phyloP scores from a whole-genome alignment of 768 basidiomycete species.

The Mycena floridula region DNA sequence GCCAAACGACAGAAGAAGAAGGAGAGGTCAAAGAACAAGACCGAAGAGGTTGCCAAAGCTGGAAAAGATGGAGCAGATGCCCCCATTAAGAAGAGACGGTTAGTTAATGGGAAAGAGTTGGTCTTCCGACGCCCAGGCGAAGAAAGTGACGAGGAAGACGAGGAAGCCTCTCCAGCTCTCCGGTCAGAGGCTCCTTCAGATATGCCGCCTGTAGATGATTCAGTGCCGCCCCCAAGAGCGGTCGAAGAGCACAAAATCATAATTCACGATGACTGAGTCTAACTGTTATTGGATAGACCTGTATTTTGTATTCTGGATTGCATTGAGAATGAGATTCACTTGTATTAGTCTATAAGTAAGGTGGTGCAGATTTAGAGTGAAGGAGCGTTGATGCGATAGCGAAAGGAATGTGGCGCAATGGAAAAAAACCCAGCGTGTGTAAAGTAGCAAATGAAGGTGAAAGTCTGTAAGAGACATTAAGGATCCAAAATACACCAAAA shows the following conservation, averaged over 20 bases:
- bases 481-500: too few species aligned
- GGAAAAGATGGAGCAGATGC: slow-evolving; percentile 25
- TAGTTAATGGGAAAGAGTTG: slow-evolving; percentile 75
- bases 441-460: too few species aligned
- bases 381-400: too few species aligned
- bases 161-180: neutral
- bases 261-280: neutral
- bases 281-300: too few species aligned
- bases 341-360: too few species aligned
- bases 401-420: too few species aligned
- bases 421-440: too few species aligned
- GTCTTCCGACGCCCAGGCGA: slow-evolving; percentile 5
- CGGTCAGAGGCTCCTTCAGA: neutral
- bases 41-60: slow-evolving; percentile 17
- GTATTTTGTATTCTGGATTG: too few species aligned
- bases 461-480: too few species aligned
- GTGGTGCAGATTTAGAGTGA: too few species aligned
- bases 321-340: too few species aligned
- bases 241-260: neutral
- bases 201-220: neutral
- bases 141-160: slow-evolving; percentile 1
- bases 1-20: slow-evolving; percentile 94
- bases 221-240: neutral
- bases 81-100: slow-evolving; percentile 72
- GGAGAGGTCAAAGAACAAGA: slow-evolving; percentile 49